Conservation (phyloP, 2,329 filamentous ascomycete genomes). For the Clonostachys solani region DNA sequence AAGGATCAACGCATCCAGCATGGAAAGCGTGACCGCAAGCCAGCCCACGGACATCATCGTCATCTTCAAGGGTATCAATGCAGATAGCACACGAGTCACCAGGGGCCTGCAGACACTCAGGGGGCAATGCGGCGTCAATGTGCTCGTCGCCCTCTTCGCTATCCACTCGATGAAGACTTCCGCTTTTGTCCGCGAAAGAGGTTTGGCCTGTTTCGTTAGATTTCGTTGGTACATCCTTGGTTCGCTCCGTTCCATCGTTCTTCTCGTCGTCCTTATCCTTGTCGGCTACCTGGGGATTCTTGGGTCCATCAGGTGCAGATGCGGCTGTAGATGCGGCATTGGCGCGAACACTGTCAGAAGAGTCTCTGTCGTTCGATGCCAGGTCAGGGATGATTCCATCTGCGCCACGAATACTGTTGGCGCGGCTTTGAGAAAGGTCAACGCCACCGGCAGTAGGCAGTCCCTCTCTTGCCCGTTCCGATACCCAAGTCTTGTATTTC, state of each 20-base stretch:
- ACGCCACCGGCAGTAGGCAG: constrained; percentile 83
- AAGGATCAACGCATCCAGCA: constrained; percentile 90
- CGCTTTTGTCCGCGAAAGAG: constrained; percentile 12
- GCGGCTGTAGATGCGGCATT: background rate
- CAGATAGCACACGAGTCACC: constrained; percentile 97
- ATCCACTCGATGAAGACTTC: constrained; percentile 36
- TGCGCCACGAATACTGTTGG: constrained; percentile 68
- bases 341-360: background rate
- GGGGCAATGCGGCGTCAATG: constrained; percentile 76
- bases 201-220: constrained; percentile 8
- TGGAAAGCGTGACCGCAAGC: constrained; percentile 99
- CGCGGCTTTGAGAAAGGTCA: constrained; percentile 66
- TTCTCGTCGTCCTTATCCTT: constrained; percentile 11
- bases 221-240: constrained; percentile 1
- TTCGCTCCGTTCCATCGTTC: constrained; percentile 6
- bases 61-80: constrained; percentile 88
- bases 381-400: constrained; percentile 48
- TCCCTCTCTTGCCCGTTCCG: constrained; percentile 76
- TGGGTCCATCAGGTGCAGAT: background rate
- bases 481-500: constrained; percentile 96
- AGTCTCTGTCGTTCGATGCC: constrained; percentile 13
- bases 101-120: constrained; percentile 74
- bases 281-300: constrained; percentile 2
- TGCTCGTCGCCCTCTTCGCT: constrained; percentile 74
- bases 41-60: constrained; percentile 90